Evolutionary conservation across 371 early-diverging fungal species (phyloP).

Genomic region (Enterocytospora artemiae): DNA sequence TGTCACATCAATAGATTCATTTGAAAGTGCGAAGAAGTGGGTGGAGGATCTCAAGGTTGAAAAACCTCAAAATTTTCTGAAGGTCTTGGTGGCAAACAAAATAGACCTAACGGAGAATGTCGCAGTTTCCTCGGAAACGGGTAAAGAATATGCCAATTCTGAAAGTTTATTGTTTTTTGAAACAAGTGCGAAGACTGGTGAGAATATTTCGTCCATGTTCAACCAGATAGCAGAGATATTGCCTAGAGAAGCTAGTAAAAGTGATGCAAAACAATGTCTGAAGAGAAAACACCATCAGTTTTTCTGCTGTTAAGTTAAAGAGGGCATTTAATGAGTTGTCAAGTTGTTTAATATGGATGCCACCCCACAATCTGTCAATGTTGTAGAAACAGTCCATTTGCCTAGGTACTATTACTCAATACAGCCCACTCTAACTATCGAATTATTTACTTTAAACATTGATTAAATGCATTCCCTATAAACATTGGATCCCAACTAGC

Average conservation of each 20-base stretch:
- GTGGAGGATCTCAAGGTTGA: conserved; percentile 76
- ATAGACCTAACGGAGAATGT: conserved; percentile 68
- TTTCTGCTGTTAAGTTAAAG: conserved; percentile 40
- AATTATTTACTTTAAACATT: too few species aligned
- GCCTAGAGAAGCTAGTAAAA: conserved; percentile 45
- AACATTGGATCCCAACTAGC: too few species aligned
- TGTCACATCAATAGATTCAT: conserved; percentile 81
- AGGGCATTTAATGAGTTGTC: not conserved
- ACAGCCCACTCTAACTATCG: too few species aligned
- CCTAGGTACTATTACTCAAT: too few species aligned
- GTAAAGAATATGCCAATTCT: conserved; percentile 70
- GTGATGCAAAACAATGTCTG: conserved; percentile 9
- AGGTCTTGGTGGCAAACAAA: conserved; percentile 80
- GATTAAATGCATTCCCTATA: too few species aligned
- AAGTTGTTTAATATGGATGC: not conserved
- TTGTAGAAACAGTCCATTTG: too few species aligned
- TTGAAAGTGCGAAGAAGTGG: conserved; percentile 77
- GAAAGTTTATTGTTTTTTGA: conserved; percentile 76
- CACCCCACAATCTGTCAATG: too few species aligned
- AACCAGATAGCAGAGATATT: conserved; percentile 49
- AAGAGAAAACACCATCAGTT: conserved; percentile 24
- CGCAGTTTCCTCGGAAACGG: conserved; percentile 72
- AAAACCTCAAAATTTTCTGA: conserved; percentile 70
- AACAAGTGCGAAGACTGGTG: conserved; percentile 78
- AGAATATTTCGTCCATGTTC: conserved; percentile 66